Base-by-base conservation (phyloP, 345 rosid species). In the Combretum micranthum region DNA sequence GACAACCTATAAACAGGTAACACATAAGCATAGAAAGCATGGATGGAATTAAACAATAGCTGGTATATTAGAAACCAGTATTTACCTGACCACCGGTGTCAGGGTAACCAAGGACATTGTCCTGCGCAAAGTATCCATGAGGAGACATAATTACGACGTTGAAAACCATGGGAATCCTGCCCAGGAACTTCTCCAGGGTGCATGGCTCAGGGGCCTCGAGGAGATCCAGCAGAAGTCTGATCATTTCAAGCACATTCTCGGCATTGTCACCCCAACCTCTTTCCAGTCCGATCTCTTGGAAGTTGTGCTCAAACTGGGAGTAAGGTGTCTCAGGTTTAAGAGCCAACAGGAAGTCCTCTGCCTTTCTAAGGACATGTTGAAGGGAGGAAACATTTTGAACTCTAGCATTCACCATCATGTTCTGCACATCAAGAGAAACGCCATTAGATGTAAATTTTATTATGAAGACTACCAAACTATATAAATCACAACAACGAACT, bases 131-230 rank as follows among this genome's bases (percentile, higher is more conserved):
- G 80, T 80, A 92, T 18, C 98, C 98, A 56, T 92, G 98, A 3
- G 98, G 98, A 13, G 98, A 68, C 72, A 92, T 85, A 65, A 92
- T 92, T 63, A 88, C 96, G 19, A 92, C 96, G 47, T 88, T 88
- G 72, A 92, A 92, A 44, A 88, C 98, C 98, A 92, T 92, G 2
- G 98, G 98, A 44, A 92, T 72, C 75, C 92, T 80, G 3, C 95
- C 90, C 2, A 92, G 89, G 77, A 92, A 92, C 11, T 66, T 83
- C 77, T 92, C 96, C 2, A 92, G 95, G 52, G 98, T 88, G 77
- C 85, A 86, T 11, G 96, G 95, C 53, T 92, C 98, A 12, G 98
- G 98, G 43, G 98, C 98, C 80, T 92, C 95, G 0, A 92, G 95
- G 65, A 92, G 95, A 74, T 92, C 98, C 74, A 92, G 57, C 39